Conservation (phyloP, 2,329 filamentous ascomycete genomes). For the Rasamsonia emersonii region DNA sequence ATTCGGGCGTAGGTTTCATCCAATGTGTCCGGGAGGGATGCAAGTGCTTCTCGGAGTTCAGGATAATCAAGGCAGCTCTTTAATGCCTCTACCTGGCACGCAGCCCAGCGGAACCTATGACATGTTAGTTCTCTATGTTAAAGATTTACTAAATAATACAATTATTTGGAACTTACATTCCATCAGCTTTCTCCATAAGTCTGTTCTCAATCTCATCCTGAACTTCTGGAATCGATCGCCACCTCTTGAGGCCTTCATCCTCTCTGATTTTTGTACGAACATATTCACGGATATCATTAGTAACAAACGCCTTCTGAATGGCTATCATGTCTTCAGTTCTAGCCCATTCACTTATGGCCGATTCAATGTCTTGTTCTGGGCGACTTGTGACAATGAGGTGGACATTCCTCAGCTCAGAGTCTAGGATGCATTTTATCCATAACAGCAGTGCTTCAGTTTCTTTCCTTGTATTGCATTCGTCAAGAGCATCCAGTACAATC, state of each 20-base stretch:
- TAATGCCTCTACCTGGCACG: slow-evolving; percentile 15
- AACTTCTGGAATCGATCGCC: background rate
- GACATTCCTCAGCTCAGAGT: too few species aligned
- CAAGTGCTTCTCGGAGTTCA: slow-evolving; percentile 9
- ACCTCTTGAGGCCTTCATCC: background rate
- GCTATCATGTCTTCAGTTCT: background rate
- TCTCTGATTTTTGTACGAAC: background rate
- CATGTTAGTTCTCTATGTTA: too few species aligned
- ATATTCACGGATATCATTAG: background rate
- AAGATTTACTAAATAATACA: background rate
- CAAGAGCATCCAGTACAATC: slow-evolving; percentile 13
- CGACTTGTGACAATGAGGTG: slow-evolving; percentile 12
- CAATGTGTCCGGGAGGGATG: slow-evolving; percentile 12
- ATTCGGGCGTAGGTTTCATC: slow-evolving; percentile 20
- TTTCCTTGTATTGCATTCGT: slow-evolving; percentile 11
- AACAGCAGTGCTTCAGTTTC: too few species aligned
- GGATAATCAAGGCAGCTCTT: slow-evolving; percentile 8
- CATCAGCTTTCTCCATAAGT: background rate
- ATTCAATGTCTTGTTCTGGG: slow-evolving; percentile 10
- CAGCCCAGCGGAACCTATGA: slow-evolving; percentile 16
- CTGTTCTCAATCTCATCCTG: background rate
- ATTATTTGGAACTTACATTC: slow-evolving; percentile 2
- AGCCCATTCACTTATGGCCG: background rate
- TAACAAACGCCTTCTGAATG: background rate
- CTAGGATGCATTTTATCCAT: too few species aligned